phyloP scores from a whole-genome alignment of 1,284 basidiomycete genomes.

The Phellopilus nigrolimitatus region DNA sequence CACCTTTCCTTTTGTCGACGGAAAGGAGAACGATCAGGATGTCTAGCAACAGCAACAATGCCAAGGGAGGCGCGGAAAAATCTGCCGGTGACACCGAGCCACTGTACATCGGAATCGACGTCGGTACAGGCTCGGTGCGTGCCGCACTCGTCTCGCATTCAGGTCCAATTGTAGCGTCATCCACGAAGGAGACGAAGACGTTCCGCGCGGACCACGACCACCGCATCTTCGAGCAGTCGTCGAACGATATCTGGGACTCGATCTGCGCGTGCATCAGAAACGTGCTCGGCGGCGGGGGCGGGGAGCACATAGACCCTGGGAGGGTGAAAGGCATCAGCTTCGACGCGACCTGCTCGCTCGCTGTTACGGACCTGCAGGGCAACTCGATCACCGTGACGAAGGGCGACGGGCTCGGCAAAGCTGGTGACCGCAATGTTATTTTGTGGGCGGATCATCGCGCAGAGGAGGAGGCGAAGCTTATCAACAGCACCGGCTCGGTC shows the following conservation, averaged over 20 bases:
- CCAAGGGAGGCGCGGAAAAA: background rate
- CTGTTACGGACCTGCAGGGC: slow-evolving; percentile 76
- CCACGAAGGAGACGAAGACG: slow-evolving; percentile 75
- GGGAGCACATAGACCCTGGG: slow-evolving; percentile 33
- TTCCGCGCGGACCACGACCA: slow-evolving; percentile 83
- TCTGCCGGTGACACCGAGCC: background rate
- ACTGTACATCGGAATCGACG: slow-evolving; percentile 64
- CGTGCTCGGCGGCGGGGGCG: slow-evolving; percentile 56
- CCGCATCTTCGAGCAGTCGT: slow-evolving; percentile 94
- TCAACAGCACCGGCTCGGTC: slow-evolving; percentile 81
- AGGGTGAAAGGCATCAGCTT: slow-evolving; percentile 89
- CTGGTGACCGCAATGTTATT: slow-evolving; percentile 78
- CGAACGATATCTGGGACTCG: slow-evolving; percentile 80
- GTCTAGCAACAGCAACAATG: background rate
- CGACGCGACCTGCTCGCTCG: slow-evolving; percentile 95
- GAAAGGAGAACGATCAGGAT: background rate
- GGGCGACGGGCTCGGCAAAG: slow-evolving; percentile 55
- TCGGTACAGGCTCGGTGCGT: slow-evolving; percentile 91
- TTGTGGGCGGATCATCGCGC: slow-evolving; percentile 96
- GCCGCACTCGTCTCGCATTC: slow-evolving; percentile 77
- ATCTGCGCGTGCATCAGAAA: slow-evolving; percentile 69
- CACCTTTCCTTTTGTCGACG: too few species aligned
- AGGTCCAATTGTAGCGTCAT: slow-evolving; percentile 77
- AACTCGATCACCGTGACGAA: slow-evolving; percentile 78
- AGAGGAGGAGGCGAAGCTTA: slow-evolving; percentile 83